A percentile compares a stretch with the other conserved stretches of the same genome.
Evolutionary conservation across 805 yeast genomes (phyloP).

Genomic region (Cyberlindnera petersonii): DNA sequence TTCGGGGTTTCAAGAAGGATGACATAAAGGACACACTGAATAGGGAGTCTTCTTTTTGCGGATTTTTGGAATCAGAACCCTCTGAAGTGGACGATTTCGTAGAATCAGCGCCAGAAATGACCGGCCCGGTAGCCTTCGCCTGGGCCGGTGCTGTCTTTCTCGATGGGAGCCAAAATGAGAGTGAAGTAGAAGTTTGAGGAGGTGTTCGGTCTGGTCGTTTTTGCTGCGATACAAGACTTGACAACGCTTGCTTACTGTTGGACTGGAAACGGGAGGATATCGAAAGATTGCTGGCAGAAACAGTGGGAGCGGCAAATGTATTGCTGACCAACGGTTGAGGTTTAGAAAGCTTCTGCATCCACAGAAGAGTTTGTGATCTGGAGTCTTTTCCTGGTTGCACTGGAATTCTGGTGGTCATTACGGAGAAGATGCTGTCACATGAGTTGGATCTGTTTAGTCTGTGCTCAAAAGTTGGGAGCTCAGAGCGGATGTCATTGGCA

Average conservation of each 20-base stretch:
- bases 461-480: constrained; percentile 23
- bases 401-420: constrained; percentile 23
- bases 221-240: constrained; percentile 15
- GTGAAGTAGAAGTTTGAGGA: constrained; percentile 1
- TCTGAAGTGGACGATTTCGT: neutral
- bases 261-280: constrained; percentile 4
- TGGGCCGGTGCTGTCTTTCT: constrained; percentile 1
- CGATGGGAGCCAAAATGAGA: constrained; percentile 14
- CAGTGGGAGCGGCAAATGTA: constrained; percentile 9
- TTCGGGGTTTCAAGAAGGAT: constrained; percentile 4
- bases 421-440: constrained; percentile 28
- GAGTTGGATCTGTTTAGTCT: constrained; percentile 29
- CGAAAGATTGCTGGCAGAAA: constrained; percentile 6
- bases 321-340: constrained; percentile 4
- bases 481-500: neutral
- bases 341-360: constrained; percentile 26
- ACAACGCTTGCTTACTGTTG: constrained; percentile 11
- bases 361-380: constrained; percentile 23
- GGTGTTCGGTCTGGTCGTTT: constrained; percentile 9
- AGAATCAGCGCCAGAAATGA: too few relatives aligned
- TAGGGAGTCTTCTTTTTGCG: neutral
- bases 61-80: too few relatives aligned
- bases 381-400: constrained; percentile 19
- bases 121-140: too few relatives aligned
- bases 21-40: constrained; percentile 4